Percentiles rank a stretch among this genome's conserved stretches.
Evolutionary conservation across 2,329 filamentous ascomycete genomes (phyloP).

Genomic region (Zasmidium angulare): DNA sequence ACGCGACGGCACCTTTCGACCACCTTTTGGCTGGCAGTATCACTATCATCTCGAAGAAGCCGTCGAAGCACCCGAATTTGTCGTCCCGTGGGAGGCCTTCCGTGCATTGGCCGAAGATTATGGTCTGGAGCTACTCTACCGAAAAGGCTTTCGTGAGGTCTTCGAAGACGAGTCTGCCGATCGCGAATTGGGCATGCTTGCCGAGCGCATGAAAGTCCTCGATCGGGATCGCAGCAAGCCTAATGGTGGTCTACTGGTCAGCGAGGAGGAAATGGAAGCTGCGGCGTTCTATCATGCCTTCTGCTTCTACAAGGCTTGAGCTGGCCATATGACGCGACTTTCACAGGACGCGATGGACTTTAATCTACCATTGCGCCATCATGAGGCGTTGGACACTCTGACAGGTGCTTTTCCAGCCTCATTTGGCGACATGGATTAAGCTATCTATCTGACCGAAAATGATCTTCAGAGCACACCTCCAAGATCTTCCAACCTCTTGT

Average conservation of each 20-base stretch:
- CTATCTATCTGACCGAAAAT: no score
- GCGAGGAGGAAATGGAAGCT: slow-evolving; percentile 87
- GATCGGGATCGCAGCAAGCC: slow-evolving; percentile 57
- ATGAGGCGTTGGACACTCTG: no score
- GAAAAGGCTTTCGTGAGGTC: slow-evolving; percentile 85
- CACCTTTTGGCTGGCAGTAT: slow-evolving; percentile 97
- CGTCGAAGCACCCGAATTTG: slow-evolving; percentile 95
- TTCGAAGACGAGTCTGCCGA: slow-evolving; percentile 92
- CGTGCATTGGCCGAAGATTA: slow-evolving; percentile 93
- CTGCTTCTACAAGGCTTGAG: slow-evolving; percentile 78
- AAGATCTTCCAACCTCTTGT: no score
- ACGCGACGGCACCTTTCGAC: slow-evolving; percentile 84
- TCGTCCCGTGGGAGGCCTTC: slow-evolving; percentile 97
- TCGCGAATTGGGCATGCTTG: slow-evolving; percentile 73
- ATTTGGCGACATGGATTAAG: no score
- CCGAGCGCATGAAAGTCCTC: slow-evolving; percentile 93
- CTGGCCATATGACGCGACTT: no score
- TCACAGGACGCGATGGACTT: no score
- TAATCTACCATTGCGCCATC: no score
- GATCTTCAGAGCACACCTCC: no score
- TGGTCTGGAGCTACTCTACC: slow-evolving; percentile 92
- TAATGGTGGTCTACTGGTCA: slow-evolving; percentile 64
- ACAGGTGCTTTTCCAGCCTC: no score
- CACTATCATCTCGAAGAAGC: slow-evolving; percentile 95
- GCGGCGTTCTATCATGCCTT: slow-evolving; percentile 89